phyloP scores from a whole-genome alignment of 2,329 filamentous ascomycete genomes.

The Dactylellina haptotyla region DNA sequence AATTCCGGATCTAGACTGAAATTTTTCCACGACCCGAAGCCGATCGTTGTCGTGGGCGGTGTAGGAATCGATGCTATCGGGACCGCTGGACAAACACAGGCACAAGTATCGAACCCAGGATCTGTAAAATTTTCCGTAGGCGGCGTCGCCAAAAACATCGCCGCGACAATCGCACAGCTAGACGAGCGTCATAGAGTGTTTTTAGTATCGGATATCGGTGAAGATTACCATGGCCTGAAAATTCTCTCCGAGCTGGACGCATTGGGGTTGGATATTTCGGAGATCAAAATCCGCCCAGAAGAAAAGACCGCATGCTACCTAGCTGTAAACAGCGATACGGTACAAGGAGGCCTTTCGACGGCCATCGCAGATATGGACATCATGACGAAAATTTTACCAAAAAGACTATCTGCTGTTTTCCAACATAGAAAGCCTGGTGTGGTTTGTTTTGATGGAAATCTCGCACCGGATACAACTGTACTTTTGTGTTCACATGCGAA shows the following conservation, averaged over 20 bases:
- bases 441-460: conserved; percentile 44
- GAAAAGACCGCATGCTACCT: conserved; percentile 25
- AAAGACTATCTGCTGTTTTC: not conserved
- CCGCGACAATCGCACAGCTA: conserved; percentile 35
- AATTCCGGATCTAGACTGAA: too few relatives aligned
- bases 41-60: conserved; percentile 43
- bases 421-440: conserved; percentile 15
- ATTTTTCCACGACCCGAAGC: too few relatives aligned
- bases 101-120: conserved; percentile 19
- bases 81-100: not conserved
- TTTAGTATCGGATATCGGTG: conserved; percentile 29
- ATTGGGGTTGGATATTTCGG: conserved; percentile 1
- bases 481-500: conserved; percentile 22
- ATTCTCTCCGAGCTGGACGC: conserved; percentile 23
- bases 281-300: conserved; percentile 1
- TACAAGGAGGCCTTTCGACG: conserved; percentile 2
- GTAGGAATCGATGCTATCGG: conserved; percentile 37
- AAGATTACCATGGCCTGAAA: conserved; percentile 12
- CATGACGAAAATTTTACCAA: not conserved
- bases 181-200: not conserved
- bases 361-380: conserved; percentile 33
- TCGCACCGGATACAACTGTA: not conserved
- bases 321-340: conserved; percentile 10
- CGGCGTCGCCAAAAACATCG: conserved; percentile 43
- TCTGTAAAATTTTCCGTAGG: conserved; percentile 16